Base-by-base conservation (phyloP, 163 green algal species). In the Scenedesmus sp. region DNA sequence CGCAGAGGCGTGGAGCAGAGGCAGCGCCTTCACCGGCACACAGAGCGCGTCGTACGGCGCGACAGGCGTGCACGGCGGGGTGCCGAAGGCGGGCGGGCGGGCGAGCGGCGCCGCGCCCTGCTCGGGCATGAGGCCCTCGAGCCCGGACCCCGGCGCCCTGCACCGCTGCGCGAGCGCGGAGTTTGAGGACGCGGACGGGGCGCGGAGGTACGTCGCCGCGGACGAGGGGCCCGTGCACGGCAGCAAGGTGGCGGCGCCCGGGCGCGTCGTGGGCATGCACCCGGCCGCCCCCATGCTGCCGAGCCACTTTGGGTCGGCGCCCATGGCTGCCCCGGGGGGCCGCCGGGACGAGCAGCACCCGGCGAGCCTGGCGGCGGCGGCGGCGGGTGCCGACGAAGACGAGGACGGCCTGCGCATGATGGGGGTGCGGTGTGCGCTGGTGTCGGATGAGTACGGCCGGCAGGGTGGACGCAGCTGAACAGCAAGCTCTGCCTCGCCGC, bases 141-240 rank as follows among this genome's bases (percentile, higher is more conserved):
- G 85, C 70, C 85, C 85, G 0, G 37, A 51, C 26, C 65, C 85
- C 15, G 44, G 44, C 20, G 85, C 85, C 22, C 68, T 89, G 3
- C 22, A 56, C n/a, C 44, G 85, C 24, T 72, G 61, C 68, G 85
- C 85, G 15, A 89, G 85, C n/a, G 85, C 85, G 22, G 85, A 90
- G 49, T 90, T 85, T n/a, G 85, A 90, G 42, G 78, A 84, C 16
- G 37, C 78, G 40, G 85, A 85, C 43, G 85, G 85, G 3, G 40
- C 65, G 1, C 49, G 65, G 12, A 72, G 78, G 0, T 90, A 90
- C 37, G 72, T 85, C 2, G 85, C 85, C 3, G 43, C 43, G 0
- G 43, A 90, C 13, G 85, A 90, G 26, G 72, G 51, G 13, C 20
- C 40, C 4, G 30, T 76, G 65, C 30, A 76, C 30, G 78, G 40